These are phyloP conservation scores for Podospora sp. DNA, from an alignment of 495 filamentous ascomycete genomes.

Conservation along the genomic window DNA sequence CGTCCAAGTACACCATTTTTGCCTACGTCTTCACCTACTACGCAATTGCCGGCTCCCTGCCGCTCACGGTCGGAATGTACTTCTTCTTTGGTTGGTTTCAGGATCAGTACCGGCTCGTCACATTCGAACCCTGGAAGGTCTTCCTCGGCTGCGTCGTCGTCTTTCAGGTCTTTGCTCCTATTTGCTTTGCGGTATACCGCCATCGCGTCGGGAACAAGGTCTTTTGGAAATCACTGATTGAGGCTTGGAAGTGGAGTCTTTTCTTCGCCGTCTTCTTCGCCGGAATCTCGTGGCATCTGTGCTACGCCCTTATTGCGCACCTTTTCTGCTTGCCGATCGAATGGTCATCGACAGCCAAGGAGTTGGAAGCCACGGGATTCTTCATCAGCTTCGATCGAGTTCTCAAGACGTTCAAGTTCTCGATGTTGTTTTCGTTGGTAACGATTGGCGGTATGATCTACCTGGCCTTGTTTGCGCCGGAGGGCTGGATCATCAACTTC, in stretches of 20 bases:
- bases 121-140: slow-evolving; percentile 69
- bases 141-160: slow-evolving; percentile 67
- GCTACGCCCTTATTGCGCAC: slow-evolving; percentile 62
- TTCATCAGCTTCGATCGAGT: slow-evolving; percentile 75
- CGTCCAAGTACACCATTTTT: slow-evolving; percentile 73
- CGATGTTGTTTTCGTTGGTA: slow-evolving; percentile 61
- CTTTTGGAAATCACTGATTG: slow-evolving; percentile 54
- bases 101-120: slow-evolving; percentile 66
- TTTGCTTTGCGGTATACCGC: slow-evolving; percentile 61
- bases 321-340: slow-evolving; percentile 68
- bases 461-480: slow-evolving; percentile 62
- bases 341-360: slow-evolving; percentile 67
- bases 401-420: slow-evolving; percentile 69
- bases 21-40: slow-evolving; percentile 66
- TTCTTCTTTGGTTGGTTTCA: slow-evolving; percentile 65
- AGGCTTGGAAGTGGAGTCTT: slow-evolving; percentile 69
- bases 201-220: slow-evolving; percentile 59
- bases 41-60: background rate
- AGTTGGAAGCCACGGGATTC: slow-evolving; percentile 69
- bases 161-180: slow-evolving; percentile 63
- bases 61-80: background rate
- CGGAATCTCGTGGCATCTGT: slow-evolving; percentile 65
- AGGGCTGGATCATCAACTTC: slow-evolving; percentile 65
- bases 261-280: slow-evolving; percentile 66
- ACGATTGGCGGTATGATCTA: slow-evolving; percentile 64